Evolutionary conservation across 2,329 filamentous ascomycete genomes (phyloP), one percentile per base, ranked within the genome.

Genomic region (Pestalotiopsis sp.): DNA sequence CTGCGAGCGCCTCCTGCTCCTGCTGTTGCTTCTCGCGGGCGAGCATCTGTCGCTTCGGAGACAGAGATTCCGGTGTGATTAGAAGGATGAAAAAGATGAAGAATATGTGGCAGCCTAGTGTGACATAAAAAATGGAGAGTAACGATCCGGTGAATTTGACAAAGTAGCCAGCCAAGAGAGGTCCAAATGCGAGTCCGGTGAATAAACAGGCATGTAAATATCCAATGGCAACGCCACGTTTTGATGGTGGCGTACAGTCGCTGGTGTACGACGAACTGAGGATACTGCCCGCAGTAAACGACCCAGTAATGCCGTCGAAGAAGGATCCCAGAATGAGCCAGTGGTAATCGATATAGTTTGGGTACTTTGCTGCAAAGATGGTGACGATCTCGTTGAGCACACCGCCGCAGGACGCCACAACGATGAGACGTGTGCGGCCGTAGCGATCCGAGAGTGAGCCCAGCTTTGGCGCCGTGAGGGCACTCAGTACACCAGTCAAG

Each of bases 181-280:
- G 96, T 0, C 96, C 96, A 40, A 95, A 81, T 0, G 96, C 95
- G 60, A 98, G 89, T n/a, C 96, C 96, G 1, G 88, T 87, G 79
- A 97, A 98, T 9, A 99, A 84, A 73, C 92, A 94, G 12, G 93
- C 94, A 75, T 98, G 93, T 74, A 98, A 91, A 77, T 95, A 95
- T 6, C 94, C 95, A 78, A 98, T 96, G 4, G 91, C 89, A 7
- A 97, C 92, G 69, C 92, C 93, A 23, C 96, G 90, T 75, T 89
- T 89, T 38, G 92, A 91, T 0, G 94, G 93, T 4, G 92, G 85
- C 0, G 94, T 95, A 80, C 94, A 97, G 79, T 99, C 96, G 56
- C 93, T 91, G 13, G 93, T 91, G 79, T 98, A 99, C 0, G 95
- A 94, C 78, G 97, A 91, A 25, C 90, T 91, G 68, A 97, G 83